Conservation (phyloP, 2,329 filamentous ascomycete genomes). For the Aspergillus quadricinctus region DNA sequence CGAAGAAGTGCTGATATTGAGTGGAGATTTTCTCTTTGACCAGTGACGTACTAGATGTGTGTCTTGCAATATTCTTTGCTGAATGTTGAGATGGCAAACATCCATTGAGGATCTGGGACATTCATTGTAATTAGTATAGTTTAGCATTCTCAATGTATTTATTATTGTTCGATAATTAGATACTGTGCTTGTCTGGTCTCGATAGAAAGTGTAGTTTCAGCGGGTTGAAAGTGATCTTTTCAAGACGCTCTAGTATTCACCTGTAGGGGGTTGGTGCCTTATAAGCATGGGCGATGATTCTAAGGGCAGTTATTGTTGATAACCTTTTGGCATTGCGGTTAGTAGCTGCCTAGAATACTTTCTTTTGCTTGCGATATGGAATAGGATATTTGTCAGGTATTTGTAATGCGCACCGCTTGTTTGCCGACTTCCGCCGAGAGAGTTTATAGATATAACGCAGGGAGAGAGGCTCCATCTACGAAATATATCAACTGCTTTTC, state of each 20-base stretch:
- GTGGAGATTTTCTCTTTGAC: slow-evolving; percentile 17
- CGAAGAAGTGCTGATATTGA: slow-evolving; percentile 95
- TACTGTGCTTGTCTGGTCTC: not conserved
- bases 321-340: too few relatives aligned
- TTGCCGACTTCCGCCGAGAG: not conserved
- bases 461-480: not conserved
- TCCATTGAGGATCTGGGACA: slow-evolving; percentile 46
- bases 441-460: not conserved
- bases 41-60: slow-evolving; percentile 44
- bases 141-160: not conserved
- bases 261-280: too few relatives aligned
- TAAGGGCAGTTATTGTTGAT: too few relatives aligned
- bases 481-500: not conserved
- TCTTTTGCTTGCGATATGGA: too few relatives aligned
- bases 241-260: too few relatives aligned
- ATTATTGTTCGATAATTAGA: not conserved
- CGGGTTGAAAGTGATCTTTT: too few relatives aligned
- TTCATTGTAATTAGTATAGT: slow-evolving; percentile 5
- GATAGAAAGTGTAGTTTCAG: not conserved
- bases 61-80: slow-evolving; percentile 26
- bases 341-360: too few relatives aligned
- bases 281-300: too few relatives aligned
- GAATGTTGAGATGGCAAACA: slow-evolving; percentile 34
- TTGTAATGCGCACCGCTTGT: not conserved
- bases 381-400: not conserved